A percentile compares a stretch with the other conserved stretches of the same genome.
Evolutionary conservation across 1,284 basidiomycete genomes (phyloP).

Genomic region (Takashimella koratensis): DNA sequence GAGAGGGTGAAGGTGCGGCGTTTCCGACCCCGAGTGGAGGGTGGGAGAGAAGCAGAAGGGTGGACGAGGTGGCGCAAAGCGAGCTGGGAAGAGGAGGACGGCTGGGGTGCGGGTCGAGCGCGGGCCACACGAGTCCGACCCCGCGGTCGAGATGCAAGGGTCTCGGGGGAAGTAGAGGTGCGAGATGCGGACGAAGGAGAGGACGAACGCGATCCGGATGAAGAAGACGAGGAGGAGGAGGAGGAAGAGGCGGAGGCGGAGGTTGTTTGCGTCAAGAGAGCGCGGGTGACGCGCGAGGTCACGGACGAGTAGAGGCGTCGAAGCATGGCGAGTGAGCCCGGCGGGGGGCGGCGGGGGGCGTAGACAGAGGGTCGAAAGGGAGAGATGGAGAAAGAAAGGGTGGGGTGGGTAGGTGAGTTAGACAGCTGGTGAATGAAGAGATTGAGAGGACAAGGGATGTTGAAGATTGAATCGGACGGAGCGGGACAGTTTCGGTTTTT

Average conservation of each 20-base stretch:
- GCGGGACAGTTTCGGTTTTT: no score
- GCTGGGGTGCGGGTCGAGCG: constrained; percentile 5
- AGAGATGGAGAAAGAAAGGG: constrained; percentile 3
- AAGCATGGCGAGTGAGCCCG: constrained; percentile 23
- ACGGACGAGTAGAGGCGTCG: constrained; percentile 36
- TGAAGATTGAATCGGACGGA: no score
- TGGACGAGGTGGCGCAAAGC: not conserved
- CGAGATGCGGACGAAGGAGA: not conserved
- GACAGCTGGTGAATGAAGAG: no score
- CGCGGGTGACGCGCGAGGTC: constrained; percentile 6
- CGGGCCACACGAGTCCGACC: constrained; percentile 16
- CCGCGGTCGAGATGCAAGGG: not conserved
- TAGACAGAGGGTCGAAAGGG: not conserved
- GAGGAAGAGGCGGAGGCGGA: constrained; percentile 1
- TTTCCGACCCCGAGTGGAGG: not conserved
- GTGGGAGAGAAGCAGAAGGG: not conserved
- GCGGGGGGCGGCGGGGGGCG: not conserved
- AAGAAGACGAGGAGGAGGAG: not conserved
- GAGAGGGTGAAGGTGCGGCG: not conserved
- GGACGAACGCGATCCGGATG: not conserved
- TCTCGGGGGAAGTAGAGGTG: not conserved
- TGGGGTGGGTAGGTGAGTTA: no score
- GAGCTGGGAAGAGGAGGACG: constrained; percentile 12
- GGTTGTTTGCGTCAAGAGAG: not conserved
- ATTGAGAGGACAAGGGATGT: no score